Evolutionary conservation across 1,139 yeast species (phyloP).

Genomic region (Chernovozyma aurita): DNA sequence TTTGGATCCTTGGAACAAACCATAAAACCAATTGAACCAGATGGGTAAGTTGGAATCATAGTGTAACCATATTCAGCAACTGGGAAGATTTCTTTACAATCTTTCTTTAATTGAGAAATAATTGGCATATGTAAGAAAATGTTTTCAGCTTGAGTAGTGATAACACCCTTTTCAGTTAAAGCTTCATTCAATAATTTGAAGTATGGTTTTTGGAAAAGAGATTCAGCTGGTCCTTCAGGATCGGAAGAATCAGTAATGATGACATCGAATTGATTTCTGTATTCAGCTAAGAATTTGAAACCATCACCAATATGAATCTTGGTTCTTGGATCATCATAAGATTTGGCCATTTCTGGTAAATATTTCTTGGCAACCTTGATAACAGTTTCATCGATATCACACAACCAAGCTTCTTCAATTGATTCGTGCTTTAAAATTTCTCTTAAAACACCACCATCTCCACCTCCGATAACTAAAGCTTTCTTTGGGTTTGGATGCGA

Average conservation of each 20-base stretch:
- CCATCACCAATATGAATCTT: conserved; percentile 87
- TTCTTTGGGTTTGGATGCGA: conserved; percentile 87
- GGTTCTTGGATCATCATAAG: conserved; percentile 78
- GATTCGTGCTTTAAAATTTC: conserved; percentile 83
- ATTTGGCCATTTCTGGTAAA: conserved; percentile 78
- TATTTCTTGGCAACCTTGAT: conserved; percentile 76
- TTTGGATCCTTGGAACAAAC: conserved; percentile 74
- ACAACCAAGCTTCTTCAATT: conserved; percentile 81
- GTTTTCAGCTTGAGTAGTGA: conserved; percentile 88
- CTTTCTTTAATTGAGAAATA: conserved; percentile 68
- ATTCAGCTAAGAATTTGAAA: conserved; percentile 79
- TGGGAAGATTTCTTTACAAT: conserved; percentile 79
- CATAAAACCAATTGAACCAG: conserved; percentile 94
- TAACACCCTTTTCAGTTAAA: conserved; percentile 80
- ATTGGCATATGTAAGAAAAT: conserved; percentile 84
- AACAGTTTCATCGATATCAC: conserved; percentile 91
- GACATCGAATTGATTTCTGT: conserved; percentile 71
- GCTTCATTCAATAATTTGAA: conserved; percentile 76
- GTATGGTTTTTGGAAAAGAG: conserved; percentile 82
- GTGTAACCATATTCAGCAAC: conserved; percentile 84
- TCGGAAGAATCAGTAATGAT: conserved; percentile 93
- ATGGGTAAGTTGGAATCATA: conserved; percentile 88
- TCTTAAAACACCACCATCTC: conserved; percentile 94
- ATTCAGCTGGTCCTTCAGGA: conserved; percentile 95
- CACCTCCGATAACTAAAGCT: conserved; percentile 92